Evolutionary conservation across 176 grass and related monocot genomes (phyloP), one percentile per base, ranked within the genome.

Genomic region (Oryza australiensis): DNA sequence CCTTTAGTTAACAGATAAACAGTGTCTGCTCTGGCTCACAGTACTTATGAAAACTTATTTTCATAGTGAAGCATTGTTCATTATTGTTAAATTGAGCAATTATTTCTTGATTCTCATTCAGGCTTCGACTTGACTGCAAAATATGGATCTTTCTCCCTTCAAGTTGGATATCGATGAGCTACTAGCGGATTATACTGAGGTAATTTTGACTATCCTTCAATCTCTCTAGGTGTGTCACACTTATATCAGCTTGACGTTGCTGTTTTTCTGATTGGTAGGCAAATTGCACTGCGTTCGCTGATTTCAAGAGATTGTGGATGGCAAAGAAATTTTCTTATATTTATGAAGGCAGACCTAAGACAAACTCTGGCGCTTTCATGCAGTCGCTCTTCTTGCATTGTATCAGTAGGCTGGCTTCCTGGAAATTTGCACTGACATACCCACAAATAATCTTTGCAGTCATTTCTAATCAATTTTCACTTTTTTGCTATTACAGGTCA

Each of bases 141-240:
- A 70, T 77, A 90, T 98, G 89, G 93, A 95, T 73, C 83, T 98
- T 23, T 28, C 66, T 74, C 81, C 88, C 29, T 93, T 98, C 87
- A 98, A 93, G 89, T 30, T 91, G 82, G 92, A 95, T 77, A 86
- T 98, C 15, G 93, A 98, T 37, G 93, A 98, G 75, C 85, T 95
- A 22, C 18, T 98, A 43, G 79, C 79, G 41, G 87, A 91, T 34
- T 98, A 90, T 66, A 62, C 45, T 49, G 75, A 78, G 88, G 92
- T 95, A 80, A 48, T 76, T 64, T 84, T 66, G 12, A 29, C 34
- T 27, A 2, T 75, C 0, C 28, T 86, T 32, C 37, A 72, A 15
- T 37, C 55, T 65, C 60, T 65, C 41, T 64, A 11, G 9, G 34
- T n/a, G n/a, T 53, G 3, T 48, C 30, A 26, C 67, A 28, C 68